Percentiles rank a stretch among this genome's conserved stretches.
Conservation (phyloP, 345 rosid genomes). For the Leavenworthia alabamica region DNA sequence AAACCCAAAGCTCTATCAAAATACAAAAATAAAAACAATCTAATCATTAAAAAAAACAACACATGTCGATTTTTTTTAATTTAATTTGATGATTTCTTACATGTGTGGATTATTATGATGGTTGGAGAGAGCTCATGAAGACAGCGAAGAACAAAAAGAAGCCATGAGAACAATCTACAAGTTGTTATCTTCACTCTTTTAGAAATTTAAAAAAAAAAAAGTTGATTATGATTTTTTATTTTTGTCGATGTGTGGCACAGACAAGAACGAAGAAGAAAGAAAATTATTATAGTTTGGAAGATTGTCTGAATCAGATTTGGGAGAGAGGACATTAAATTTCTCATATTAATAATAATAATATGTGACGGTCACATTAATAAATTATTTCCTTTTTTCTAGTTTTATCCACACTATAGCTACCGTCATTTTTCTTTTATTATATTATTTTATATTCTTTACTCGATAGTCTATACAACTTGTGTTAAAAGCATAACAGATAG, state of each 20-base stretch:
- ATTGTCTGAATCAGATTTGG: slow-evolving; percentile 30
- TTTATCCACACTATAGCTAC: slow-evolving; percentile 21
- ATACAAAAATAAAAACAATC: slow-evolving; percentile 35
- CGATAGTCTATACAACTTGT: background rate
- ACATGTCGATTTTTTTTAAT: slow-evolving; percentile 14
- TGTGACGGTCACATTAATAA: slow-evolving; percentile 19
- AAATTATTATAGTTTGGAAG: slow-evolving; percentile 20
- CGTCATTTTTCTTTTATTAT: slow-evolving; percentile 8
- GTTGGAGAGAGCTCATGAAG: slow-evolving; percentile 42
- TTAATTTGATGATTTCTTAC: slow-evolving; percentile 34
- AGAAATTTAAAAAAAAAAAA: no score
- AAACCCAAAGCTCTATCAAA: slow-evolving; percentile 32
- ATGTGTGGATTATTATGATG: slow-evolving; percentile 32
- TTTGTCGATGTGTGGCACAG: slow-evolving; percentile 20
- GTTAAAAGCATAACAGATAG: background rate
- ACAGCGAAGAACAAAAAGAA: slow-evolving; percentile 8
- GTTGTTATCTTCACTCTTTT: slow-evolving; percentile 23
- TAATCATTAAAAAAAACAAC: slow-evolving; percentile 13
- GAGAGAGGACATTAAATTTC: slow-evolving; percentile 23
- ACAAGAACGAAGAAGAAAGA: slow-evolving; percentile 17
- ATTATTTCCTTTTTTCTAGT: background rate
- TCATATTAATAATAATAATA: slow-evolving; percentile 24
- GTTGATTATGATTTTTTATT: background rate
- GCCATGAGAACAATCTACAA: slow-evolving; percentile 13
- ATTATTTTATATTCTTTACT: background rate